A percentile compares a stretch with the other conserved stretches of the same genome.
Evolutionary conservation across 108 stramenopile genomes (phyloP).

Genomic region (Conticribra weissflogii): DNA sequence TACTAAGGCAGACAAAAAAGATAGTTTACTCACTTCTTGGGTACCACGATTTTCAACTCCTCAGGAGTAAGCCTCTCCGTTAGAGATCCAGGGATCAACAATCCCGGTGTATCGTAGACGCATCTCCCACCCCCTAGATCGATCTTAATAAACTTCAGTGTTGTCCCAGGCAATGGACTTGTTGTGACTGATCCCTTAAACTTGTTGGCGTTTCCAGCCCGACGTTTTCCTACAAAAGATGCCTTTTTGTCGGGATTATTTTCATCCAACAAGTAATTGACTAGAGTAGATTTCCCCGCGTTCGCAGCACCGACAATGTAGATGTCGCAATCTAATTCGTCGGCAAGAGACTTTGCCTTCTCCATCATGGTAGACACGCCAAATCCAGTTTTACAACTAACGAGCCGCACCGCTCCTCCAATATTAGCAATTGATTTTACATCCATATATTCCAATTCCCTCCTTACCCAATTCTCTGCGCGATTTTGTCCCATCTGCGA

Average conservation of each 20-base stretch:
- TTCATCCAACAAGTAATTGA: conserved; percentile 77
- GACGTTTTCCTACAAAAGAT: conserved; percentile 39
- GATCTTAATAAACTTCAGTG: conserved; percentile 87
- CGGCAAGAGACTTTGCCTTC: conserved; percentile 73
- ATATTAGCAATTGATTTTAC: conserved; percentile 85
- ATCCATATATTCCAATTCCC: conserved; percentile 84
- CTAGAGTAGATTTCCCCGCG: conserved; percentile 87
- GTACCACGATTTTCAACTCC: conserved; percentile 88
- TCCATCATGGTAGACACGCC: conserved; percentile 78
- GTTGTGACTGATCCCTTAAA: conserved; percentile 82
- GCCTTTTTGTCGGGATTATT: conserved; percentile 47
- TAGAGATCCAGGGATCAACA: conserved; percentile 82
- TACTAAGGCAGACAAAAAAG: too few relatives aligned
- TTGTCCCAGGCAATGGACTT: conserved; percentile 87
- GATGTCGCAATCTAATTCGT: conserved; percentile 84
- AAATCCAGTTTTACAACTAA: conserved; percentile 87
- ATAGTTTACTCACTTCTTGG: conserved; percentile 91
- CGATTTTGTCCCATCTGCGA: conserved; percentile 79
- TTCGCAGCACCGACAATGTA: conserved; percentile 92
- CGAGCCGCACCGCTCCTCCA: conserved; percentile 82
- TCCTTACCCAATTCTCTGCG: conserved; percentile 88
- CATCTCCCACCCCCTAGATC: conserved; percentile 73
- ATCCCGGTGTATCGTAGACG: conserved; percentile 89
- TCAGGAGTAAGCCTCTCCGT: conserved; percentile 87
- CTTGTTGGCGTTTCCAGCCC: conserved; percentile 79